Evolutionary conservation across 352 stramenopile species (phyloP).

Genomic region (Phytophthora tentaculata): DNA sequence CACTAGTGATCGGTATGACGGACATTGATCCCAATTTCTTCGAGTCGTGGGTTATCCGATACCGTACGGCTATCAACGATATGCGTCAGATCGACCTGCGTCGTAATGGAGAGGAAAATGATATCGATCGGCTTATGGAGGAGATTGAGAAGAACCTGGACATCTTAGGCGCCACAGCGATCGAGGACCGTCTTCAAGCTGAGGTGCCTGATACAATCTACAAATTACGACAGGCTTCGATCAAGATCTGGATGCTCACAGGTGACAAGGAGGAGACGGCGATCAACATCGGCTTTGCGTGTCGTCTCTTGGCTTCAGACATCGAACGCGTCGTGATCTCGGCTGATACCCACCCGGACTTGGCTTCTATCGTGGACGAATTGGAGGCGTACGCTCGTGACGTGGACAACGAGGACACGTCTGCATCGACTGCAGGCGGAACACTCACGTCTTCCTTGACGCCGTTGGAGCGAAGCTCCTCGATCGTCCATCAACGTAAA

Average conservation of each 20-base stretch:
- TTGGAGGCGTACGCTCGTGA: slow-evolving; percentile 57
- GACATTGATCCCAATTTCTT: slow-evolving; percentile 70
- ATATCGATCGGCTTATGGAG: slow-evolving; percentile 85
- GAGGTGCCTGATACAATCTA: slow-evolving; percentile 93
- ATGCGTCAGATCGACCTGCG: slow-evolving; percentile 88
- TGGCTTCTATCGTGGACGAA: slow-evolving; percentile 65
- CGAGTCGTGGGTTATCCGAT: slow-evolving; percentile 68
- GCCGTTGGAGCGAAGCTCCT: slow-evolving; percentile 20
- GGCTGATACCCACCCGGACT: slow-evolving; percentile 74
- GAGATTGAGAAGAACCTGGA: slow-evolving; percentile 89
- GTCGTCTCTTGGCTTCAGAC: slow-evolving; percentile 89
- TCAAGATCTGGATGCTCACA: slow-evolving; percentile 96
- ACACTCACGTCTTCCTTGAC: neutral
- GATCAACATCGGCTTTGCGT: slow-evolving; percentile 97
- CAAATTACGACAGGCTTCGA: slow-evolving; percentile 90
- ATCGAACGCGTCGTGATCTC: slow-evolving; percentile 92
- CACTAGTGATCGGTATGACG: slow-evolving; percentile 83
- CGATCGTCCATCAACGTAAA: slow-evolving; percentile 29
- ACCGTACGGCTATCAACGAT: slow-evolving; percentile 82
- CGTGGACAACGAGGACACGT: slow-evolving; percentile 33
- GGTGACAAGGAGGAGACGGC: slow-evolving; percentile 96
- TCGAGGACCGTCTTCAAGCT: slow-evolving; percentile 94
- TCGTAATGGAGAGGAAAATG: slow-evolving; percentile 71
- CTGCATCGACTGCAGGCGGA: slow-evolving; percentile 24
- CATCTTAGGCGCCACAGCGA: slow-evolving; percentile 92